A percentile compares a stretch with the other conserved stretches of the same genome.
Conservation (phyloP, 2,329 filamentous ascomycete species). For the Chaetomiaceae sp. region DNA sequence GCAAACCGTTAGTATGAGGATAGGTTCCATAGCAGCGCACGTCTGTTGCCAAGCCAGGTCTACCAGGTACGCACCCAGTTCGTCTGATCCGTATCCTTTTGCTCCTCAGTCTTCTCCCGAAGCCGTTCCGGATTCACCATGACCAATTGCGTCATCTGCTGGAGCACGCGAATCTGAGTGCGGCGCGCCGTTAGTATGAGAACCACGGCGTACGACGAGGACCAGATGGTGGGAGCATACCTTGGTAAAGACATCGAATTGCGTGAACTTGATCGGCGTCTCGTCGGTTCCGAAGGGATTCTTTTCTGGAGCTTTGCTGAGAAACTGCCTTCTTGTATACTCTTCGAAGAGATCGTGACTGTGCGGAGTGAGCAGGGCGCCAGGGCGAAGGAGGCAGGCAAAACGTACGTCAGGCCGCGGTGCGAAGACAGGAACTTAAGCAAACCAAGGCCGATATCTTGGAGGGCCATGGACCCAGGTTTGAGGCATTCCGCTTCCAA, state of each 20-base stretch:
- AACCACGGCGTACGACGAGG: not conserved
- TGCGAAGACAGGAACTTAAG: slow-evolving; percentile 94
- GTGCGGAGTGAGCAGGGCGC: slow-evolving; percentile 26
- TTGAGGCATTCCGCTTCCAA: slow-evolving; percentile 85
- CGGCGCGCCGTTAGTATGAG: slow-evolving; percentile 1
- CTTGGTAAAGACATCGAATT: slow-evolving; percentile 80
- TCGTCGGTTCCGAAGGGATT: slow-evolving; percentile 86
- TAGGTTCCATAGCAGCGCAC: too few relatives aligned
- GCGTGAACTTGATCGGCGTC: slow-evolving; percentile 64
- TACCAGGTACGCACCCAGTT: slow-evolving; percentile 63
- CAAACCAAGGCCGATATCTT: slow-evolving; percentile 77
- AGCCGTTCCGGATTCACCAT: slow-evolving; percentile 84
- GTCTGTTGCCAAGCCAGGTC: slow-evolving; percentile 22
- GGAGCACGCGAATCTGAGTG: slow-evolving; percentile 64
- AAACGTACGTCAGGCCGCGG: slow-evolving; percentile 77
- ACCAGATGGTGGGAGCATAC: slow-evolving; percentile 37
- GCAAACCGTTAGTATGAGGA: not conserved
- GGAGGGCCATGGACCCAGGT: slow-evolving; percentile 66
- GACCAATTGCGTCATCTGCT: slow-evolving; percentile 85
- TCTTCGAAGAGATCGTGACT: slow-evolving; percentile 89
- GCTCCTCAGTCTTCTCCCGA: slow-evolving; percentile 78
- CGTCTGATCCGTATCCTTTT: slow-evolving; percentile 74
- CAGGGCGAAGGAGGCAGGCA: not conserved
- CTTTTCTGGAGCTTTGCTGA: slow-evolving; percentile 68
- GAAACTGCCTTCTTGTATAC: slow-evolving; percentile 83